Evolutionary conservation across 108 stramenopile species (phyloP).

Genomic region (Phaeodactylum tricornutum): DNA sequence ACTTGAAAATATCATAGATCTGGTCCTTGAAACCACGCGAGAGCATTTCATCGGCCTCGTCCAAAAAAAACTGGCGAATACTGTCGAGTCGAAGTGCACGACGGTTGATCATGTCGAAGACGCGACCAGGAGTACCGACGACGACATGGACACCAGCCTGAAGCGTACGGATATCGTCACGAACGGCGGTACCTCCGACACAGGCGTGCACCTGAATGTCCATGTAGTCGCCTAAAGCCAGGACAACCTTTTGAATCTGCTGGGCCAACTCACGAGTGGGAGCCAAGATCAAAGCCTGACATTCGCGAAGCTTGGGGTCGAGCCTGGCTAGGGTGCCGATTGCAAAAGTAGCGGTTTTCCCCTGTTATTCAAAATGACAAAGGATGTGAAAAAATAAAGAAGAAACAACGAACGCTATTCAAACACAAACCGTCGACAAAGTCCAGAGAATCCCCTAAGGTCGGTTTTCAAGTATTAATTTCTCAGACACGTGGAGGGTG

Average conservation of each 20-base stretch:
- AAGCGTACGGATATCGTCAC: conserved; percentile 98
- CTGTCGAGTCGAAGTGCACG: conserved; percentile 87
- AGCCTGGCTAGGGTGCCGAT: conserved; percentile 95
- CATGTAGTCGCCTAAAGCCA: conserved; percentile 99
- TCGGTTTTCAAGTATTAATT: conserved; percentile 82
- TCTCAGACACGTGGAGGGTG: conserved; percentile 85
- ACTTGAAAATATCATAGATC: conserved; percentile 99
- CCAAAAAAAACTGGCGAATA: conserved; percentile 95
- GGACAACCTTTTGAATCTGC: conserved; percentile 99
- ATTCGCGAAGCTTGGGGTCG: conserved; percentile 82
- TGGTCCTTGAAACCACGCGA: conserved; percentile 99
- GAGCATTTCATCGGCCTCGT: conserved; percentile 99
- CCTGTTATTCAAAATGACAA: conserved; percentile 34
- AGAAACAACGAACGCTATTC: background rate
- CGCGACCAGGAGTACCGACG: conserved; percentile 99
- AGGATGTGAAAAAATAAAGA: conserved; percentile 4
- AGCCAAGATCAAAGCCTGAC: conserved; percentile 96
- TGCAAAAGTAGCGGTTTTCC: conserved; percentile 98
- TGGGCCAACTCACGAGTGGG: conserved; percentile 99
- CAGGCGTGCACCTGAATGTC: conserved; percentile 95
- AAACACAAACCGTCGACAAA: background rate
- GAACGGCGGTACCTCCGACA: conserved; percentile 99
- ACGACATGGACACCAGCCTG: conserved; percentile 97
- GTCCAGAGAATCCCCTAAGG: conserved; percentile 20
- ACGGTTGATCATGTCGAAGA: conserved; percentile 99